Evolutionary conservation across 352 stramenopile species (phyloP).

Genomic region (Plasmopara viticola): DNA sequence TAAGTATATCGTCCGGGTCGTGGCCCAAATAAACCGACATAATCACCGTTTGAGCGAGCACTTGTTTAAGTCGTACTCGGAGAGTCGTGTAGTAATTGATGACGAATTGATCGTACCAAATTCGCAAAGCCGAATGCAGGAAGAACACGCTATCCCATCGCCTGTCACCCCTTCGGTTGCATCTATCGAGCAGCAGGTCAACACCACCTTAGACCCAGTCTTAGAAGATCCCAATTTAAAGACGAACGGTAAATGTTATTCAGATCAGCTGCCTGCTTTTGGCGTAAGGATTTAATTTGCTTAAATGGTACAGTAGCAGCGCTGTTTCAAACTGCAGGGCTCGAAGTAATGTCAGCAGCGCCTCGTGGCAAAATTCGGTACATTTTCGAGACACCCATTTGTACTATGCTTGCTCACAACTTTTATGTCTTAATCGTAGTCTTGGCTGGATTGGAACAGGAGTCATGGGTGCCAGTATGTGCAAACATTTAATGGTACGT

Average conservation of each 20-base stretch:
- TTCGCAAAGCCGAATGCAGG: constrained; percentile 37
- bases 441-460: constrained; percentile 84
- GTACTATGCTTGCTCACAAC: background rate
- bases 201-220: constrained; percentile 18
- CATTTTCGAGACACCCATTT: background rate
- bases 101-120: constrained; percentile 62
- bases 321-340: constrained; percentile 48
- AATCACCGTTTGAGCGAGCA: constrained; percentile 83
- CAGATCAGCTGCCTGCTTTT: background rate
- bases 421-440: constrained; percentile 18
- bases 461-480: constrained; percentile 89
- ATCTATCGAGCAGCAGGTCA: constrained; percentile 33
- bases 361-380: constrained; percentile 60
- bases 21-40: constrained; percentile 82
- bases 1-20: constrained; percentile 80
- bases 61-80: constrained; percentile 82
- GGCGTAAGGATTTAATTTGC: constrained; percentile 3
- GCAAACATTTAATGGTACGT: constrained; percentile 73
- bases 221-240: constrained; percentile 60
- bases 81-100: constrained; percentile 81
- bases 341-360: constrained; percentile 47
- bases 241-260: constrained; percentile 30
- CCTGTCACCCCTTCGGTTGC: constrained; percentile 11
- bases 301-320: constrained; percentile 19
- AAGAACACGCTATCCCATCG: constrained; percentile 25